phyloP scores from a whole-genome alignment of 345 rosid genomes.

The Psidium guajava region DNA sequence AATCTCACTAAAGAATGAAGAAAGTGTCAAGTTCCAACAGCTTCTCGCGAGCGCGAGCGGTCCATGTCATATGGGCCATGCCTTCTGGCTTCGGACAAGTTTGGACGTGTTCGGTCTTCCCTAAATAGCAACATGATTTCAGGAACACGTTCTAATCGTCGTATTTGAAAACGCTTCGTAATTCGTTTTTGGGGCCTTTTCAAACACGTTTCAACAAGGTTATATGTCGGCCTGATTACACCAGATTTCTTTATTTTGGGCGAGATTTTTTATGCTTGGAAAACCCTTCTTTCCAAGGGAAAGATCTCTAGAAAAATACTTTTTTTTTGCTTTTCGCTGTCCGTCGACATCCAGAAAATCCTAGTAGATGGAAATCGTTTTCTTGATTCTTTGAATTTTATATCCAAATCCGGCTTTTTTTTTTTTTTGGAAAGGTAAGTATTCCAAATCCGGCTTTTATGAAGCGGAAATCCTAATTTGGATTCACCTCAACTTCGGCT shows the following conservation, averaged over 20 bases:
- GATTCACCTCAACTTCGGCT: too few species aligned
- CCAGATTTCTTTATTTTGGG: background rate
- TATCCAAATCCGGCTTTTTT: too few species aligned
- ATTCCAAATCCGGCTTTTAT: too few species aligned
- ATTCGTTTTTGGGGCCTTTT: background rate
- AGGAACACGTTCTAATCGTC: background rate
- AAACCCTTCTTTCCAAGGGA: too few species aligned
- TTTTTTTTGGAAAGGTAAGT: too few species aligned
- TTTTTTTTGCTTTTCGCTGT: too few species aligned
- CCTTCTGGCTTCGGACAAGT: background rate
- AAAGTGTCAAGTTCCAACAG: background rate
- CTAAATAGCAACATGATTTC: background rate
- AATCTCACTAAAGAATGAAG: background rate
- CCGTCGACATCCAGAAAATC: too few species aligned
- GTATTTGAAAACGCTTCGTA: background rate
- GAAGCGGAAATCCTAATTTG: too few species aligned
- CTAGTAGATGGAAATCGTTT: too few species aligned
- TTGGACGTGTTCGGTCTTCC: background rate
- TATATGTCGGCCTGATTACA: background rate
- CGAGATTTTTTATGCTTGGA: too few species aligned
- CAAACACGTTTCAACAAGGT: background rate
- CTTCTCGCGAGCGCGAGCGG: background rate
- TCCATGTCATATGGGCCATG: background rate
- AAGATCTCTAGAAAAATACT: too few species aligned
- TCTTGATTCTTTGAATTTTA: too few species aligned